Conservation (phyloP, 768 basidiomycete genomes). For the Flagelloscypha sp. region DNA sequence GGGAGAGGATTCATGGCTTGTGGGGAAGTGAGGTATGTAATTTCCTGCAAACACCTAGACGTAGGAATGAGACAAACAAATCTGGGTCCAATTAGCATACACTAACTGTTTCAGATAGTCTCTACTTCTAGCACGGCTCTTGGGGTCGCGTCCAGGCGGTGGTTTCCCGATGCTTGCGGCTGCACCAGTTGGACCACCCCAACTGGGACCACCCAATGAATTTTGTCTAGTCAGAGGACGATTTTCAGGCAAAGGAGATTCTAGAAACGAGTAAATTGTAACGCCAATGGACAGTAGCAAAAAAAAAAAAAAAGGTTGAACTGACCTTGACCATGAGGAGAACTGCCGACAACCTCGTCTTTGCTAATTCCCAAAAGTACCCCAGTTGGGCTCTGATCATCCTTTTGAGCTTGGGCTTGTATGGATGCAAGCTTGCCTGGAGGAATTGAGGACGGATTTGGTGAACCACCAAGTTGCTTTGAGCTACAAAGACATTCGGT, state of each 20-base stretch:
- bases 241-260: constrained; percentile 59
- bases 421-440: constrained; percentile 59
- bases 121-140: constrained; percentile 86
- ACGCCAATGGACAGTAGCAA: constrained; percentile 9
- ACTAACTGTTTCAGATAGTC: constrained; percentile 96
- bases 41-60: constrained; percentile 88
- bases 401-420: constrained; percentile 58
- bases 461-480: constrained; percentile 76
- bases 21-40: constrained; percentile 93
- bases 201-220: constrained; percentile 48
- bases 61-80: constrained; percentile 9
- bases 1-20: constrained; percentile 97
- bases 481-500: constrained; percentile 47
- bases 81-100: constrained; percentile 4
- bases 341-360: constrained; percentile 74
- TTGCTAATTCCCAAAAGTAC: too few relatives aligned
- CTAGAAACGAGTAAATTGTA: constrained; percentile 68
- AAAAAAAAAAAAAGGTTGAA: constrained; percentile 9
- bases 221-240: constrained; percentile 41
- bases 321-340: constrained; percentile 78
- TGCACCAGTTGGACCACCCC: constrained; percentile 36
- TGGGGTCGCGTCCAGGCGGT: constrained; percentile 83
- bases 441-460: constrained; percentile 47
- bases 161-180: constrained; percentile 55
- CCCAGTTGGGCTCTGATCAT: constrained; percentile 69